Conservation (phyloP, 2,329 filamentous ascomycete genomes). For the Microdochium bolleyi region DNA sequence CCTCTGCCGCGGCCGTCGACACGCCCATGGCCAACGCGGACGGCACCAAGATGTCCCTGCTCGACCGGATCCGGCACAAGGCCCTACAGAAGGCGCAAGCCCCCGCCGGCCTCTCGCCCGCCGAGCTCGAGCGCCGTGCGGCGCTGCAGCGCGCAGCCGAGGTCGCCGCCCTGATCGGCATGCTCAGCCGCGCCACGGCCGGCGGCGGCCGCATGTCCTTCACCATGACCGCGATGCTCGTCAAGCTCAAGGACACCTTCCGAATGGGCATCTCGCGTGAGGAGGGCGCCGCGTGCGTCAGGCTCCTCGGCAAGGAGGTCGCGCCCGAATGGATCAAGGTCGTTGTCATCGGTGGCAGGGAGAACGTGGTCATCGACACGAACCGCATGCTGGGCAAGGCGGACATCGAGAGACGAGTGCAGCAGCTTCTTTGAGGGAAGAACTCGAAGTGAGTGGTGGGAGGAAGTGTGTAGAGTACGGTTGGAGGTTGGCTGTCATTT, state of each 20-base stretch:
- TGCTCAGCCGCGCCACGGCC: slow-evolving; percentile 42
- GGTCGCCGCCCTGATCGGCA: slow-evolving; percentile 58
- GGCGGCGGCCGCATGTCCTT: slow-evolving; percentile 53
- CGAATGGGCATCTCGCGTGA: slow-evolving; percentile 44
- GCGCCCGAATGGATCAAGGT: slow-evolving; percentile 49
- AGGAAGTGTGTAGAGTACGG: not conserved
- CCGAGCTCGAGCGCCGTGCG: slow-evolving; percentile 51
- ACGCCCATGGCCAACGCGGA: slow-evolving; percentile 29
- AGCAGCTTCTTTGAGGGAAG: slow-evolving; percentile 9
- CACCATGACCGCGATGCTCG: slow-evolving; percentile 52
- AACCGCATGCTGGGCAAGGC: slow-evolving; percentile 23
- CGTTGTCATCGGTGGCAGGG: slow-evolving; percentile 41
- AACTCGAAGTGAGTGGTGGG: not conserved
- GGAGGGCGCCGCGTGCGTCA: slow-evolving; percentile 41
- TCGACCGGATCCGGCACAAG: slow-evolving; percentile 71
- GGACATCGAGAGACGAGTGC: slow-evolving; percentile 21
- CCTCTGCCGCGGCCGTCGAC: slow-evolving; percentile 16
- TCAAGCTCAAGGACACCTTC: slow-evolving; percentile 62
- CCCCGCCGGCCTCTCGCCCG: slow-evolving; percentile 37
- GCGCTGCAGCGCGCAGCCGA: slow-evolving; percentile 63
- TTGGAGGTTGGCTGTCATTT: not conserved
- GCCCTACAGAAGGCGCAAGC: slow-evolving; percentile 42
- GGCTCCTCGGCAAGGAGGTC: slow-evolving; percentile 44
- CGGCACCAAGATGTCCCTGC: slow-evolving; percentile 53
- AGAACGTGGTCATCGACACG: slow-evolving; percentile 49